Evolutionary conservation across 2,329 filamentous ascomycete genomes (phyloP), one percentile per base, ranked within the genome.

Genomic region (Lecanosticta acicola): DNA sequence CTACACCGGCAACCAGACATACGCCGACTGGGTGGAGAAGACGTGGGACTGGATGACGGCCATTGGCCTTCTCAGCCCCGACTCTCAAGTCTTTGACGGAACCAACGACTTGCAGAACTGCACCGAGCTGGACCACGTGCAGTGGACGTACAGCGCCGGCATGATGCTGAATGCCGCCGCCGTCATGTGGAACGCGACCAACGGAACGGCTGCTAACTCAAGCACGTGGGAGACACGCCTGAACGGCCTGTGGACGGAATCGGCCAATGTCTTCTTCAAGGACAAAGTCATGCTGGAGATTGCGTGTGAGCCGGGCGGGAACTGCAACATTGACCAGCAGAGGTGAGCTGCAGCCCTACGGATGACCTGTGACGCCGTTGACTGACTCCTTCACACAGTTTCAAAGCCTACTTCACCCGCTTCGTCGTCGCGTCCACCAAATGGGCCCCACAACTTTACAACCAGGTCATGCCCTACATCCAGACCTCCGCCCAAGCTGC

Each of bases 11-110:
- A 64, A 66, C 41, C 14, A 50, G 45, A 81, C 76, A 0, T 85
- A 85, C 53, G 50, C 71, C 69, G 75, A 85, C 57, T 86, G 83
- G 82, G 76, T 76, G 0, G 65, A 67, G 37, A 55, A 55, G 34
- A 53, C 54, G 32, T 67, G 61, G 61, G 59, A 66, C 39, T 66
- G 65, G 65, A 56, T 58, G 17, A 37, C 42, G 5, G 65, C 66
- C 1, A 65, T 80, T 5, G 76, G 77, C 9, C 70, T 87, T 48
- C 74, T 87, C 50, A 26, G 39, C 2, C 40, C 63, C n/a, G 50
- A 50, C 16, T 70, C 65, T 56, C 61, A 68, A 43, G 68, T 69
- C 61, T 73, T 61, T 54, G 71, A 74, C 41, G 71, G 71, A 38
- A 65, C 66, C 33, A 66, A 70, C 40, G 66, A 68, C 41, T 60